Conservation (phyloP, 371 early-diverging fungal species). For the Rhizopus microsporus region DNA sequence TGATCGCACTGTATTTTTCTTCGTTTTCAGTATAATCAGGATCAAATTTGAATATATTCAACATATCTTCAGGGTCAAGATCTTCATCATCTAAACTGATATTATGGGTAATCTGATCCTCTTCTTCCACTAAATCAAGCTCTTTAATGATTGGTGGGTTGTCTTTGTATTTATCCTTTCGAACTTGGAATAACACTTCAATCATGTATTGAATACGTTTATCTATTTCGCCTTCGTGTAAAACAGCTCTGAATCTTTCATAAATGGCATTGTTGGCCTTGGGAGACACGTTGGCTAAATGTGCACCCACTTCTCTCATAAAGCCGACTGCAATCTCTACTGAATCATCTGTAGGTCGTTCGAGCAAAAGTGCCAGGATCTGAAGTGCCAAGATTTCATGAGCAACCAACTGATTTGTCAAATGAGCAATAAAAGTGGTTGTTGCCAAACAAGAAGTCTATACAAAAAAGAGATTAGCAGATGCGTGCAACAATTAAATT, state of each 20-base stretch:
- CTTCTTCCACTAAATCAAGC: slow-evolving; percentile 93
- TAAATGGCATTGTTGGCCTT: slow-evolving; percentile 87
- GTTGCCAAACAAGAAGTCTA: slow-evolving; percentile 77
- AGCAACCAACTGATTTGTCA: slow-evolving; percentile 90
- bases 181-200: slow-evolving; percentile 94
- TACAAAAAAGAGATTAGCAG: background rate
- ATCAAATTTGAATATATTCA: slow-evolving; percentile 88
- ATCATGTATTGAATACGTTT: slow-evolving; percentile 97
- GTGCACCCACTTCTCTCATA: slow-evolving; percentile 89
- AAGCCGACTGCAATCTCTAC: slow-evolving; percentile 98
- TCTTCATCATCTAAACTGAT: slow-evolving; percentile 89
- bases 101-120: slow-evolving; percentile 93
- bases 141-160: slow-evolving; percentile 73
- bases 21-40: slow-evolving; percentile 84
- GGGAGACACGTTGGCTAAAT: slow-evolving; percentile 78
- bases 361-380: slow-evolving; percentile 82
- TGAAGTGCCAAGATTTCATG: slow-evolving; percentile 92
- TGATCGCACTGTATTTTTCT: slow-evolving; percentile 77
- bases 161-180: slow-evolving; percentile 93
- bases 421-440: slow-evolving; percentile 89
- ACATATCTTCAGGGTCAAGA: slow-evolving; percentile 74
- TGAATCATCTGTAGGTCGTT: slow-evolving; percentile 94
- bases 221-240: slow-evolving; percentile 94
- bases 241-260: slow-evolving; percentile 89
- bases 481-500: background rate